Evolutionary conservation across 192 early-diverging fungal genomes (phyloP), one percentile per base, ranked within the genome.

Genomic region (Gryganskiella cystojenkinii): DNA sequence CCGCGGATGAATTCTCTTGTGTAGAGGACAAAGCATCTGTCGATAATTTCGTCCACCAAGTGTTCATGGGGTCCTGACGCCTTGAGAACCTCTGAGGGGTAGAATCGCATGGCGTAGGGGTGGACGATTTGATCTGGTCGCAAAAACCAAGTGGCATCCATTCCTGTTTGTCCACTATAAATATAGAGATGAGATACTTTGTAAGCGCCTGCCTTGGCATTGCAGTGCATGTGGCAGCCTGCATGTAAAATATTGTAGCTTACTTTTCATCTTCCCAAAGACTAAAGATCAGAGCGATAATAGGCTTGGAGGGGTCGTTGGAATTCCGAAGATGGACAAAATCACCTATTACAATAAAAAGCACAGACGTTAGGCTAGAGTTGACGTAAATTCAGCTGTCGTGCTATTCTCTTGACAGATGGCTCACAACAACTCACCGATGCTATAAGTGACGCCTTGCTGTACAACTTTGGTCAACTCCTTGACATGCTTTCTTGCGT

Each of bases 41-140:
- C 91, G 19, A 86, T 55, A 53, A 92, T 88, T 22, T 90, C 86
- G 49, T 64, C 51, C 17, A 84, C 65, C 40, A 65, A 35, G 61
- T 90, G 87, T 14, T 86, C 80, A 35, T 89, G 88, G 22, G 74
- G 46, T 52, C 82, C 83, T 50, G 73, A 87, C 8, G 87, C 87
- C 71, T 88, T 90, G 58, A 92, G 83, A 3, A 92, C 88, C 60
- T 92, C 91, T 10, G 89, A 86, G 44, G 87, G 82, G 46, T 84
- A 84, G 65, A 92, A 92, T 37, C 79, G 78, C 10, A 80, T 67
- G 28, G 68, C 82, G n/a, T 82, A 83, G 43, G 83, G 85, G 47
- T 91, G 85, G 8, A 83, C 71, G n/a, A 85, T 92, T 79, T 91
- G 87, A 51, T 92, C 87, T 15, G 91, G 90, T 4, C 82, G 84